phyloP scores from a whole-genome alignment of 768 basidiomycete genomes.

The Rossbeevera mucosa region DNA sequence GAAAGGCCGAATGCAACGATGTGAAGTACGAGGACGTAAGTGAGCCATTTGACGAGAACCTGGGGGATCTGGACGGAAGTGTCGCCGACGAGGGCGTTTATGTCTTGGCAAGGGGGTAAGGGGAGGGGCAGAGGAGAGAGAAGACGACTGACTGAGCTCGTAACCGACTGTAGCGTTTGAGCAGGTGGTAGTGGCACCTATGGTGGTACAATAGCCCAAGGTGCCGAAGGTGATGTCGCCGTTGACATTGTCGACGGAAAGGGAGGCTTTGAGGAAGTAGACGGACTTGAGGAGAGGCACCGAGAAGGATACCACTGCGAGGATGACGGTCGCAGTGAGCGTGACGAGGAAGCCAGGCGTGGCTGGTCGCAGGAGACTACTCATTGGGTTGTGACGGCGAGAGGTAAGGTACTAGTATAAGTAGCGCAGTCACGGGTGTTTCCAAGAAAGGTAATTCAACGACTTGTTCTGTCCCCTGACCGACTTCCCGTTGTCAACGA shows the following conservation, averaged over 20 bases:
- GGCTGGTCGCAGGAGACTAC: conserved; percentile 67
- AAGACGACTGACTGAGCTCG: conserved; percentile 61
- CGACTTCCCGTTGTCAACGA: conserved; percentile 35
- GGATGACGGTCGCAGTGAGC: conserved; percentile 68
- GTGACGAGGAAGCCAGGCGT: conserved; percentile 88
- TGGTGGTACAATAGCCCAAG: conserved; percentile 77
- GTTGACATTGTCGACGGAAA: conserved; percentile 41
- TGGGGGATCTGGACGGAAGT: conserved; percentile 69
- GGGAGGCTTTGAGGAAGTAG: conserved; percentile 79
- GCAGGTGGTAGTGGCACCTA: conserved; percentile 59
- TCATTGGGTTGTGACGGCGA: conserved; percentile 39
- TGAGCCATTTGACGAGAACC: conserved; percentile 90
- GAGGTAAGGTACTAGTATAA: too few relatives aligned
- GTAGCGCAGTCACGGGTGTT: too few relatives aligned
- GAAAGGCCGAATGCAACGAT: conserved; percentile 79
- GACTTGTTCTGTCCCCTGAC: conserved; percentile 36
- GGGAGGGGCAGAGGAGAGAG: background rate
- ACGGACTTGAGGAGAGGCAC: conserved; percentile 87
- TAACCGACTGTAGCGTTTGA: conserved; percentile 83
- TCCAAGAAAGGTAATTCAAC: too few relatives aligned
- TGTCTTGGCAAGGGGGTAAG: conserved; percentile 46
- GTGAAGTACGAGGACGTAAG: conserved; percentile 89
- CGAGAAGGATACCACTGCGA: conserved; percentile 85
- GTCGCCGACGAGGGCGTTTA: conserved; percentile 76
- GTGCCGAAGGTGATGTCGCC: conserved; percentile 83